These are phyloP conservation scores for Naganishia sp. DNA, from an alignment of 1,284 basidiomycete genomes.

Conservation along the genomic window DNA sequence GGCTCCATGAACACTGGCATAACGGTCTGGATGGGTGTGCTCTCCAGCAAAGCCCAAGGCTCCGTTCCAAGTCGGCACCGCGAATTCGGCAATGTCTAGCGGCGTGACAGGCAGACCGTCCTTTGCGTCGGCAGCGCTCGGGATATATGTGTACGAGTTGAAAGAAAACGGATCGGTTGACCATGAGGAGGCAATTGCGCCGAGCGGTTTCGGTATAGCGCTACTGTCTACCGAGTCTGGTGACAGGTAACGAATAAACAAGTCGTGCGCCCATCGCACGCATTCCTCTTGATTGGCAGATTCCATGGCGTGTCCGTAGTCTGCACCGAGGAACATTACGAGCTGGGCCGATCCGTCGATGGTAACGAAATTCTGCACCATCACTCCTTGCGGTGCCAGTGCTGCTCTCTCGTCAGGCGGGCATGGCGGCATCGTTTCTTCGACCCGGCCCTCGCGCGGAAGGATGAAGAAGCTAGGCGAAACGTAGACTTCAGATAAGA, in stretches of 20 bases:
- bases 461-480: constrained; percentile 30
- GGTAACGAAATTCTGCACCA: constrained; percentile 45
- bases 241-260: constrained; percentile 21
- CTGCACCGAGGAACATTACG: constrained; percentile 28
- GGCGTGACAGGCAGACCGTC: constrained; percentile 40
- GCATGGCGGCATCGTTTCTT: constrained; percentile 36
- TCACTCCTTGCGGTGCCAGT: constrained; percentile 37
- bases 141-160: constrained; percentile 45
- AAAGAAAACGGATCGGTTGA: constrained; percentile 37
- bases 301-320: constrained; percentile 24
- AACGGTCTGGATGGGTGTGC: constrained; percentile 46
- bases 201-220: constrained; percentile 13
- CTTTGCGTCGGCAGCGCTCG: constrained; percentile 32
- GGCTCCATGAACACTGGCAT: constrained; percentile 45
- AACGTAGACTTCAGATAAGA: background rate
- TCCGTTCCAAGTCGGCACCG: constrained; percentile 47
- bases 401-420: constrained; percentile 34
- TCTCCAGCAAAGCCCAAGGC: constrained; percentile 51
- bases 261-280: constrained; percentile 12
- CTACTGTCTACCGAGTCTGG: background rate
- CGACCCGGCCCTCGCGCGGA: constrained; percentile 23
- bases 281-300: constrained; percentile 11
- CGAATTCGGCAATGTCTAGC: constrained; percentile 48
- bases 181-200: constrained; percentile 41
- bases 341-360: constrained; percentile 27